These are phyloP conservation scores for Moesziomyces antarcticus DNA, from an alignment of 1,284 basidiomycete genomes.

Conservation along the genomic window DNA sequence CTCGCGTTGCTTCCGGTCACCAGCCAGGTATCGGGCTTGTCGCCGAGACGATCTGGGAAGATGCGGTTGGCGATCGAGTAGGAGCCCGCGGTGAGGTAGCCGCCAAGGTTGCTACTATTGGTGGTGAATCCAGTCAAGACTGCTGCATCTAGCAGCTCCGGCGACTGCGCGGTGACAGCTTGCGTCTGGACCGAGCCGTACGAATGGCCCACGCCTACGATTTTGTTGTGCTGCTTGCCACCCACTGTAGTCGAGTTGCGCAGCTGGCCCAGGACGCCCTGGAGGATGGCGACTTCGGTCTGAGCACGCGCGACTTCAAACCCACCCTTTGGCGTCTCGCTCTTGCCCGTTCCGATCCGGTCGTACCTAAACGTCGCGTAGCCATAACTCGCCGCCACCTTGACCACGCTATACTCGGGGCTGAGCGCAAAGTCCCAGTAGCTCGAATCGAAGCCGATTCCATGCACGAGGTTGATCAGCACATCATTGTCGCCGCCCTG, in stretches of 20 bases:
- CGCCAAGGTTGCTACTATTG: constrained; percentile 43
- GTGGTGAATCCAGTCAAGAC: constrained; percentile 67
- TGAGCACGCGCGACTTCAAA: constrained; percentile 65
- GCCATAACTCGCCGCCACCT: constrained; percentile 48
- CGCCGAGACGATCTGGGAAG: constrained; percentile 27
- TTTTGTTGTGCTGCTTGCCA: constrained; percentile 28
- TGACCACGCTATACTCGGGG: constrained; percentile 39
- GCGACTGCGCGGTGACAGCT: constrained; percentile 53
- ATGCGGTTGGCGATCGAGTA: constrained; percentile 63
- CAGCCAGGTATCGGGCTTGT: constrained; percentile 46
- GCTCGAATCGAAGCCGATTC: constrained; percentile 47
- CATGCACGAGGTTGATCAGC: constrained; percentile 44
- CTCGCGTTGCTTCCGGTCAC: constrained; percentile 61
- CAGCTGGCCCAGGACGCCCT: constrained; percentile 60
- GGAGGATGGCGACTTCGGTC: constrained; percentile 68
- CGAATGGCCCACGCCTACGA: constrained; percentile 55
- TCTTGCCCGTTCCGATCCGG: constrained; percentile 65
- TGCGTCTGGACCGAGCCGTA: constrained; percentile 55
- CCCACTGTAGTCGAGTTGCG: constrained; percentile 41
- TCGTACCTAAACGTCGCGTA: constrained; percentile 66
- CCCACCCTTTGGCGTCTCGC: constrained; percentile 60
- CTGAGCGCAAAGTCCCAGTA: constrained; percentile 46
- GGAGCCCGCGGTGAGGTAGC: constrained; percentile 59
- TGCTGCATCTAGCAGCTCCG: constrained; percentile 62
- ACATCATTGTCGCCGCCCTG: constrained; percentile 14